Evolutionary conservation across 352 stramenopile species (phyloP).

Genomic region (Phytophthora tubulina): DNA sequence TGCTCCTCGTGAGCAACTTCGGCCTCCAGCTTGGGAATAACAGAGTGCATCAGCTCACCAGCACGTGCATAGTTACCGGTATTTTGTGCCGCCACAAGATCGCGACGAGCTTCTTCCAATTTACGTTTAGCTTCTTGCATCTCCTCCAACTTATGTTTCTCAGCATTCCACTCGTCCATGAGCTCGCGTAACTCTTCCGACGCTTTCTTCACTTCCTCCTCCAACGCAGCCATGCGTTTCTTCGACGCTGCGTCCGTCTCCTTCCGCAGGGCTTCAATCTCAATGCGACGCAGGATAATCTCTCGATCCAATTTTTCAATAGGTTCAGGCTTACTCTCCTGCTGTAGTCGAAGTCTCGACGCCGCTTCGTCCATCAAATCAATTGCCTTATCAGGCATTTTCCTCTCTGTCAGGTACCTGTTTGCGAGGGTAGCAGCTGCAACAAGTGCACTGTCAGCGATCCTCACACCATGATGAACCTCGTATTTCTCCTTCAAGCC

Average conservation of each 20-base stretch:
- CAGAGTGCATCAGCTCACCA: slow-evolving; percentile 82
- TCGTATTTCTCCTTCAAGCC: slow-evolving; percentile 98
- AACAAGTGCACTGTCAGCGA: slow-evolving; percentile 95
- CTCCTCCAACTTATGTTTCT: slow-evolving; percentile 79
- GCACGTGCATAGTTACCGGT: slow-evolving; percentile 79
- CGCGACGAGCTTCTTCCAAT: slow-evolving; percentile 76
- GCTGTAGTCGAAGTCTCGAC: slow-evolving; percentile 79
- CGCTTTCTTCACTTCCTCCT: slow-evolving; percentile 72
- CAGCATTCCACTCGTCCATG: slow-evolving; percentile 79
- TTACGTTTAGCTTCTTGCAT: slow-evolving; percentile 83
- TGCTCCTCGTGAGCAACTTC: slow-evolving; percentile 73
- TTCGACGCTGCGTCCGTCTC: slow-evolving; percentile 81
- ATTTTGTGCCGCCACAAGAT: slow-evolving; percentile 81
- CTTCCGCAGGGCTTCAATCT: slow-evolving; percentile 85
- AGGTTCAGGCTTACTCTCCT: slow-evolving; percentile 85
- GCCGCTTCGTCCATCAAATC: slow-evolving; percentile 96
- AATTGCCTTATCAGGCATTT: slow-evolving; percentile 97
- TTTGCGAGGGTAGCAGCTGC: slow-evolving; percentile 94
- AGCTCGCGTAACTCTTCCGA: slow-evolving; percentile 67
- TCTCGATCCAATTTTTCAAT: slow-evolving; percentile 87
- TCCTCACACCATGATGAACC: slow-evolving; percentile 96
- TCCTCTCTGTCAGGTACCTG: slow-evolving; percentile 92
- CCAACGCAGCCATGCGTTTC: slow-evolving; percentile 67
- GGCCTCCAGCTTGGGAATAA: slow-evolving; percentile 79
- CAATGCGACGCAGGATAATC: slow-evolving; percentile 82